Conservation (phyloP, 1,284 basidiomycete species). For the Microstroma glucosiphilum region DNA sequence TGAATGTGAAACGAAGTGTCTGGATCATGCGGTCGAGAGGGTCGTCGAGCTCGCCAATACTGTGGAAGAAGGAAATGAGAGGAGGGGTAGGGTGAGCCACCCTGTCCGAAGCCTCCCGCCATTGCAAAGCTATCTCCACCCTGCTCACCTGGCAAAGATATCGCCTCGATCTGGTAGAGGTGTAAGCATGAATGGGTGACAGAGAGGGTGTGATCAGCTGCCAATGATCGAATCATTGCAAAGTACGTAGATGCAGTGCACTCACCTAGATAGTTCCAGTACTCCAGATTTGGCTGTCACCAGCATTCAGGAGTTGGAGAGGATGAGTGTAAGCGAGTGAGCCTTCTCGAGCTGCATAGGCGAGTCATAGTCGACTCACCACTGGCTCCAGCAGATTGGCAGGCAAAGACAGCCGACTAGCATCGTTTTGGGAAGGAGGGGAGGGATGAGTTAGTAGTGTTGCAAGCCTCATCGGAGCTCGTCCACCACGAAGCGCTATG, state of each 20-base stretch:
- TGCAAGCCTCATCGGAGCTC: neutral
- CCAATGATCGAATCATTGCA: no score
- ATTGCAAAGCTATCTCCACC: conserved; percentile 14
- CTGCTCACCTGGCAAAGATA: conserved; percentile 68
- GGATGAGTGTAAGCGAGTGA: no score
- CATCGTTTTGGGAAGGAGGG: neutral
- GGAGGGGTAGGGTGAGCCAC: conserved; percentile 44
- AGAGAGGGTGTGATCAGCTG: no score
- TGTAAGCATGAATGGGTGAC: no score
- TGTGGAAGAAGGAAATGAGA: no score
- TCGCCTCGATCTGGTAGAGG: conserved; percentile 68
- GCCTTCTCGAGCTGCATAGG: no score
- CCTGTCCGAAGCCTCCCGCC: neutral
- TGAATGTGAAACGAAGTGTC: conserved; percentile 74
- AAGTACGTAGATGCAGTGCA: no score
- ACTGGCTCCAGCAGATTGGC: conserved; percentile 47
- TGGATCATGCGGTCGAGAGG: conserved; percentile 88
- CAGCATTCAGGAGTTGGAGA: no score
- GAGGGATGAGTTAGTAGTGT: neutral
- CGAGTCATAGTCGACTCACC: no score
- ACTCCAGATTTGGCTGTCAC: conserved; percentile 40
- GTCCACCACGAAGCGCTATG: neutral
- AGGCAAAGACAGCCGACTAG: conserved; percentile 38
- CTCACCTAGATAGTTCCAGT: conserved; percentile 62
- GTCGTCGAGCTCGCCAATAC: conserved; percentile 76